Percentiles rank a stretch among this genome's conserved stretches.
Conservation (phyloP, 106 monocot species). For the Phalaenopsis equestris region DNA sequence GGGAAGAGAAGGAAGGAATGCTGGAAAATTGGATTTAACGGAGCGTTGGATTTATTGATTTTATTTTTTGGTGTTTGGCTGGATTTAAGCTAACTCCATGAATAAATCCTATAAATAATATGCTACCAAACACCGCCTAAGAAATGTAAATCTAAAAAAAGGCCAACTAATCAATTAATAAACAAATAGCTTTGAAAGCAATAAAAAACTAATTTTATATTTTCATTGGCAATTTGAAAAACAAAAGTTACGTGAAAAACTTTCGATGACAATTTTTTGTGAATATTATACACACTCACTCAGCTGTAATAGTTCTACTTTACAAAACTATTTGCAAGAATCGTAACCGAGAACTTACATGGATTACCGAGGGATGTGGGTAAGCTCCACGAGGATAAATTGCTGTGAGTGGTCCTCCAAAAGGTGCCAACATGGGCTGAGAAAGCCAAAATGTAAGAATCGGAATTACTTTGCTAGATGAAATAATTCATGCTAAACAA, state of each 20-base stretch:
- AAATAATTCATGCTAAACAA: not conserved
- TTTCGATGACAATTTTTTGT: not conserved
- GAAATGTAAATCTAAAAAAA: not conserved
- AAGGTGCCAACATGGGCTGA: slow-evolving; percentile 68
- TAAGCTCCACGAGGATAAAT: slow-evolving; percentile 58
- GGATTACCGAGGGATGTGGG: slow-evolving; percentile 36
- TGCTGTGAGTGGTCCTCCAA: slow-evolving; percentile 38
- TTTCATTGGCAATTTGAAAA: not conserved
- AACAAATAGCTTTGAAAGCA: not conserved
- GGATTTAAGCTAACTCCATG: too few species aligned
- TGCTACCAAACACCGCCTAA: too few species aligned
- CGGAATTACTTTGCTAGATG: not conserved
- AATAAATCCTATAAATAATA: too few species aligned
- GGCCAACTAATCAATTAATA: not conserved
- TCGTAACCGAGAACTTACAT: slow-evolving; percentile 27
- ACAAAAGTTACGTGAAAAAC: not conserved
- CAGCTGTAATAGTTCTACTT: not conserved
- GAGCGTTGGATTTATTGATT: too few species aligned
- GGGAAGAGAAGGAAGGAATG: too few species aligned
- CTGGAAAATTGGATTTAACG: too few species aligned
- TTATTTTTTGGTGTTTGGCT: too few species aligned
- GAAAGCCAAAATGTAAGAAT: slow-evolving; percentile 12
- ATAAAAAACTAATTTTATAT: not conserved
- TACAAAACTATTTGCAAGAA: not conserved
- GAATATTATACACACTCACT: not conserved